Evolutionary conservation across 495 filamentous ascomycete species (phyloP).

Genomic region (Penicillium flavigenum): DNA sequence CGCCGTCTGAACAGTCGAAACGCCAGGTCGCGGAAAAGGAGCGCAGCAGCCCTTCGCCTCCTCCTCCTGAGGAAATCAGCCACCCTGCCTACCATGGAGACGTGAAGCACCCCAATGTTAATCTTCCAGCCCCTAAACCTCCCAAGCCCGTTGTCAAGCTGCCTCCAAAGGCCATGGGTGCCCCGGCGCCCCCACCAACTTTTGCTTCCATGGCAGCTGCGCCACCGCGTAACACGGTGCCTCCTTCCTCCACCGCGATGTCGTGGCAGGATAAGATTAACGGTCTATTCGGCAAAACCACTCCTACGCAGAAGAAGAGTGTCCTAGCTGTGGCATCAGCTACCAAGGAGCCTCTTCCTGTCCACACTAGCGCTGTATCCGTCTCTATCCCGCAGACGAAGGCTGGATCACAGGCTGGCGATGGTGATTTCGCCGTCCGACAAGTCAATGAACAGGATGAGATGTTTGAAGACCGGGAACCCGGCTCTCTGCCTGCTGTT

Average conservation of each 20-base stretch:
- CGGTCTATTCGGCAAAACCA: conserved; percentile 63
- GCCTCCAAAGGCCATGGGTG: conserved; percentile 55
- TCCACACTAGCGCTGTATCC: conserved; percentile 52
- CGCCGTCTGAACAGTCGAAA: conserved; percentile 41
- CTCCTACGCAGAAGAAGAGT: conserved; percentile 51
- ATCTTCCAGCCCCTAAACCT: conserved; percentile 62
- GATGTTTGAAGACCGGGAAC: conserved; percentile 81
- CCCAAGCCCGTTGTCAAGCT: conserved; percentile 69
- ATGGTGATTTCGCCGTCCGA: conserved; percentile 52
- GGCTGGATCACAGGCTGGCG: conserved; percentile 28
- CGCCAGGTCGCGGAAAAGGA: conserved; percentile 36
- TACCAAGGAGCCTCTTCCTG: conserved; percentile 61
- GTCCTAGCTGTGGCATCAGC: conserved; percentile 56
- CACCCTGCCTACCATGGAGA: conserved; percentile 73
- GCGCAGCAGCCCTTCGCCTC: conserved; percentile 57
- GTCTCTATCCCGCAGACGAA: conserved; percentile 55
- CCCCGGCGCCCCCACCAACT: conserved; percentile 47
- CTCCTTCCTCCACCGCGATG: conserved; percentile 31
- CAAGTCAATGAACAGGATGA: conserved; percentile 74
- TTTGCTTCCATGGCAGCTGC: conserved; percentile 58
- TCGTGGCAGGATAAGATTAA: conserved; percentile 78
- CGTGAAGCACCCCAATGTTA: conserved; percentile 62
- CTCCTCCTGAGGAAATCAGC: conserved; percentile 63
- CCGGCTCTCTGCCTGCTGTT: conserved; percentile 70
- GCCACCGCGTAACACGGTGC: conserved; percentile 26